Percentiles rank a stretch among this genome's conserved stretches.
Evolutionary conservation across 176 grass and related monocot species (phyloP).

Genomic region (Olyra latifolia): DNA sequence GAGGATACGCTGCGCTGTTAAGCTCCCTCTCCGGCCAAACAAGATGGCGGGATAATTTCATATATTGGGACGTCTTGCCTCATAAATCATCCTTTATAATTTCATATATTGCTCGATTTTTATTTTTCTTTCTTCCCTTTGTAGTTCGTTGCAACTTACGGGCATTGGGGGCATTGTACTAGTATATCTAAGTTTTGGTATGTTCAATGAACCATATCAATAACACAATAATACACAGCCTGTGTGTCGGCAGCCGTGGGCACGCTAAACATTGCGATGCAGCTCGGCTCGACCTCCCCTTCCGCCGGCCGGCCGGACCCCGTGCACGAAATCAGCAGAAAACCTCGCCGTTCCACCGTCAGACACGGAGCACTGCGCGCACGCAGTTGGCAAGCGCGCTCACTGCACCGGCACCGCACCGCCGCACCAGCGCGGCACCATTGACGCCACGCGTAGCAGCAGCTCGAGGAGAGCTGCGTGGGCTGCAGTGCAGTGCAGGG

Average conservation of each 20-base stretch:
- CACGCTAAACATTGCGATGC: not conserved
- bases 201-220: constrained; percentile 25
- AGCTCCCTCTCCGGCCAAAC: too few relatives aligned
- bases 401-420: not conserved
- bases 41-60: too few relatives aligned
- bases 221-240: not conserved
- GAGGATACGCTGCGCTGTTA: too few relatives aligned
- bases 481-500: not conserved
- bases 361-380: not conserved
- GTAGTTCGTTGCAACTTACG: too few relatives aligned
- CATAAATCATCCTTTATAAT: too few relatives aligned
- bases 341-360: not conserved
- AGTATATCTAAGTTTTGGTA: not conserved
- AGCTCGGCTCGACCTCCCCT: not conserved
- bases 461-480: not conserved
- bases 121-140: too few relatives aligned
- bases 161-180: too few relatives aligned
- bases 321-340: not conserved
- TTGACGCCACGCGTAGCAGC: not conserved
- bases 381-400: not conserved
- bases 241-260: not conserved
- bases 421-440: not conserved
- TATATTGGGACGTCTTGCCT: too few relatives aligned
- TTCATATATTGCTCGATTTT: too few relatives aligned
- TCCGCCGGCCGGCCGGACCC: not conserved